These are phyloP conservation scores for Kregervanrija delftensis DNA, from an alignment of 805 yeast genomes.

Conservation along the genomic window DNA sequence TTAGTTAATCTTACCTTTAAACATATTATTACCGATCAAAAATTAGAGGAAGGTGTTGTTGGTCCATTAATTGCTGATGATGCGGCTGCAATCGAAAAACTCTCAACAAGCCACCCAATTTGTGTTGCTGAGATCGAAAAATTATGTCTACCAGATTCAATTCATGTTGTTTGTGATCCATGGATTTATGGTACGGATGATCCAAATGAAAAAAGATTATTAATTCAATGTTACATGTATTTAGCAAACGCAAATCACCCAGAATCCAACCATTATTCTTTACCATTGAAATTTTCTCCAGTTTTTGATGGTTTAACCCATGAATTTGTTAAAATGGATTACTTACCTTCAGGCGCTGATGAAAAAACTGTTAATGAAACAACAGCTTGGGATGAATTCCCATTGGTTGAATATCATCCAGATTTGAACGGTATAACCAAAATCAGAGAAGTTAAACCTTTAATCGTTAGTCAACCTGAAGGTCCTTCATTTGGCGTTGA, in stretches of 20 bases:
- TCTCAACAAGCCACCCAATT: constrained; percentile 45
- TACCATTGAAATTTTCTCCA: constrained; percentile 68
- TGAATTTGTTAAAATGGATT: constrained; percentile 66
- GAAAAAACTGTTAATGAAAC: constrained; percentile 44
- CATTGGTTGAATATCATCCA: constrained; percentile 66
- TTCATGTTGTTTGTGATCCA: constrained; percentile 57
- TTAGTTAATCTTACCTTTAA: constrained; percentile 59
- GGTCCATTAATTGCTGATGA: constrained; percentile 73
- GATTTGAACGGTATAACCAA: constrained; percentile 50
- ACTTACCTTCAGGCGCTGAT: constrained; percentile 73
- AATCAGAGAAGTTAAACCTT: constrained; percentile 59
- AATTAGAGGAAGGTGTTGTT: constrained; percentile 52
- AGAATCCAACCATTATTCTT: constrained; percentile 70
- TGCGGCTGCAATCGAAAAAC: constrained; percentile 44
- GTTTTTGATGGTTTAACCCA: constrained; percentile 57
- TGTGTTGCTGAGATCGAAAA: constrained; percentile 61
- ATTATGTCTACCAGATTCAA: constrained; percentile 52
- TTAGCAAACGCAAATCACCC: constrained; percentile 57
- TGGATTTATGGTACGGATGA: constrained; percentile 84
- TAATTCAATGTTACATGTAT: constrained; percentile 71
- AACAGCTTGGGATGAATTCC: constrained; percentile 52
- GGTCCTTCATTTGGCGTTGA: constrained; percentile 64
- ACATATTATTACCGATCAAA: constrained; percentile 50
- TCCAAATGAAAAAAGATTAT: constrained; percentile 49
- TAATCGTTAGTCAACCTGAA: constrained; percentile 67